Evolutionary conservation across 2,329 filamentous ascomycete species (phyloP), one percentile per base, ranked within the genome.

Genomic region (Penicillium sp.): DNA sequence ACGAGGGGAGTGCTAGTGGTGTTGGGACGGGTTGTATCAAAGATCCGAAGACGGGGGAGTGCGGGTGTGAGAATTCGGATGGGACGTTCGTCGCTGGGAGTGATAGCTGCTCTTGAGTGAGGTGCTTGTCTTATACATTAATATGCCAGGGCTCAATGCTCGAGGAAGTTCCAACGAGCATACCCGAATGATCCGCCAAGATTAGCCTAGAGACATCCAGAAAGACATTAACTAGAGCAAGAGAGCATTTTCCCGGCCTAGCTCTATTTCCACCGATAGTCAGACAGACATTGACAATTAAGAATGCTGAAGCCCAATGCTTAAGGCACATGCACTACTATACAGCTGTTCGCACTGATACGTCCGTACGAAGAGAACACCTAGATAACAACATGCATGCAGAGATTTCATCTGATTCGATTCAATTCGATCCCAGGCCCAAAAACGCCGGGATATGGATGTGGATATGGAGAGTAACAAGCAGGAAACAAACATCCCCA

Each of bases 61-160:
- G 78, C 64, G 78, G 77, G 0, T 80, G 78, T 55, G 77, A 79
- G 71, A 70, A 70, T 61, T 78, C 76, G 20, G 69, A 77, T 67
- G 78, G 78, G 6, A 69, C 64, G 1, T 80, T 79, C 57, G 61
- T 78, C 28, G 57, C 58, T 48, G 76, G 75, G 6, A 64, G 65
- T 35, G 53, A 53, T 31, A 66, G 59, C 59, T 75, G 73, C 53
- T 57, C 59, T 35, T 68, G 63, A 39, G 38, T 25, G 42, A 20
- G 31, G 31, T 31, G 31, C 8, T 10, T 1, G 31, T 31, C 25
- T 31, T 31, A 31, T 3, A 12, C 14, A 14, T 15, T 11, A 37
- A 14, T 1, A n/a, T 25, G 41, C 20, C 14, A 22, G 5, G 1
- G 12, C 20, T 25, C 6, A 14, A 22, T 25, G 41, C 39, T 22